Percentiles rank a stretch among this genome's conserved stretches.
Conservation (phyloP, 805 yeast genomes). For the Hanseniaspora osmophila region DNA sequence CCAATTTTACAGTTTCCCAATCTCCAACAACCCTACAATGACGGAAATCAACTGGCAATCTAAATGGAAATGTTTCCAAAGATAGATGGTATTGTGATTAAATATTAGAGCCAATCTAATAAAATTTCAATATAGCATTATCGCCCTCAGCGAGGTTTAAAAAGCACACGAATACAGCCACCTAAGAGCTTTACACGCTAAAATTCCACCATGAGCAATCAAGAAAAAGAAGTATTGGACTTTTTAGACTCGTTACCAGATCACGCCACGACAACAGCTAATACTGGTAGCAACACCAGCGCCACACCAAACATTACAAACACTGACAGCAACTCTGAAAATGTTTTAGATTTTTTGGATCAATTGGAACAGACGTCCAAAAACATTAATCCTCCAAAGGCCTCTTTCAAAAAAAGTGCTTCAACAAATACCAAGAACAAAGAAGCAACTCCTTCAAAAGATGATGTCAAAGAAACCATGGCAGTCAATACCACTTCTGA, state of each 20-base stretch:
- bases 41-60: no score
- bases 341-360: slow-evolving; percentile 36
- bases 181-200: no score
- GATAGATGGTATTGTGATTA: no score
- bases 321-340: slow-evolving; percentile 23
- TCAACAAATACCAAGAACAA: slow-evolving; percentile 5
- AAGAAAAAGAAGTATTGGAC: slow-evolving; percentile 62
- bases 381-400: slow-evolving; percentile 11
- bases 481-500: no score
- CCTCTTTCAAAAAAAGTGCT: slow-evolving; percentile 13
- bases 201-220: slow-evolving; percentile 7
- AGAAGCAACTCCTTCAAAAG: slow-evolving; percentile 6
- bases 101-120: no score
- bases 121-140: no score
- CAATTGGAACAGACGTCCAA: slow-evolving; percentile 55
- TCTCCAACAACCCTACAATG: no score
- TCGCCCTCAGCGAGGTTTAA: no score
- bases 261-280: slow-evolving; percentile 21
- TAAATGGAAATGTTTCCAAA: neutral
- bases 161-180: no score
- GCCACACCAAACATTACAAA: slow-evolving; percentile 12
- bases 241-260: slow-evolving; percentile 72
- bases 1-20: no score
- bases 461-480: no score
- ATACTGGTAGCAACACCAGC: slow-evolving; percentile 13